phyloP scores from a whole-genome alignment of 805 yeast species.

The Lipomyces sp. region DNA sequence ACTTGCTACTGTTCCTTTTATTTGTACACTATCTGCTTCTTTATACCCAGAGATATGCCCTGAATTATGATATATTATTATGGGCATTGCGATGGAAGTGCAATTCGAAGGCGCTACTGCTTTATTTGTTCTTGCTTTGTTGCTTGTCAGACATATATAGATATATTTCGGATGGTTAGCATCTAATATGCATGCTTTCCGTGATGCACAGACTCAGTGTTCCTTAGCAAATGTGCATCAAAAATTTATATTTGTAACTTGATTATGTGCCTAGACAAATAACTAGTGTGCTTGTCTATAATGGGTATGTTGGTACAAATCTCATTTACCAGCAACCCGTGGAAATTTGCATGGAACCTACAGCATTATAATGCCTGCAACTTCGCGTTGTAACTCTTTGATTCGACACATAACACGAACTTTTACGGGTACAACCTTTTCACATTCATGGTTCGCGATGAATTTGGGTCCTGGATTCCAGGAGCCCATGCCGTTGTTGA shows the following conservation, averaged over 20 bases:
- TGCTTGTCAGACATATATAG: background rate
- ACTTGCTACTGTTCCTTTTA: background rate
- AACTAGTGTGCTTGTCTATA: too few relatives aligned
- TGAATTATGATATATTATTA: background rate
- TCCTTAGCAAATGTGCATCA: too few relatives aligned
- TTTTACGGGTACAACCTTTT: background rate
- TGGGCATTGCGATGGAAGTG: background rate
- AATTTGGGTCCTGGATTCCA: background rate
- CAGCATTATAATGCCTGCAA: too few relatives aligned
- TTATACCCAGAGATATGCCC: background rate
- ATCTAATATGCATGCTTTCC: background rate
- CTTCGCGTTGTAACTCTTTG: background rate
- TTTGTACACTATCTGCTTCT: background rate
- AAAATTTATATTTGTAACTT: too few relatives aligned
- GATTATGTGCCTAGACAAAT: too few relatives aligned
- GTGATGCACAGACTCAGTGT: too few relatives aligned
- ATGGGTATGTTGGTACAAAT: too few relatives aligned
- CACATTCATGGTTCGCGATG: conserved; percentile 2
- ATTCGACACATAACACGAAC: background rate
- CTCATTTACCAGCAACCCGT: too few relatives aligned
- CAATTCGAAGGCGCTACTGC: background rate
- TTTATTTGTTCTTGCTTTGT: background rate
- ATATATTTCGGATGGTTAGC: background rate
- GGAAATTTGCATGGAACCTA: too few relatives aligned
- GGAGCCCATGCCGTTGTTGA: background rate